Base-by-base conservation (phyloP, 495 filamentous ascomycete species). In the Xylaria venustula region DNA sequence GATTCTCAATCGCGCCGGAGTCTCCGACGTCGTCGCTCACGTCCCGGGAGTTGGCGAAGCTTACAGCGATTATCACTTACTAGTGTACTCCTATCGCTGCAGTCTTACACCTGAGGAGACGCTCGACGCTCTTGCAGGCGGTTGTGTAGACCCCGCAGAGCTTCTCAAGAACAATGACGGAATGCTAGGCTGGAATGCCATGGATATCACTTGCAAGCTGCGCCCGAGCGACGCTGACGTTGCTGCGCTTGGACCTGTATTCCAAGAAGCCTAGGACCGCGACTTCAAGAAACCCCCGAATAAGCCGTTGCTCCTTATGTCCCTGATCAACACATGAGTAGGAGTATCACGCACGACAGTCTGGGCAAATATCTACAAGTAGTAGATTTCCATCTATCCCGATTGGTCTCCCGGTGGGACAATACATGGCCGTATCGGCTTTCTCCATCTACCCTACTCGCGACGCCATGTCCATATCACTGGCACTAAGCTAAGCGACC, bases 381-480 rank as follows among this genome's bases (percentile, higher is more conserved):
- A 61, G 45, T 12, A 65, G 63, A 19, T 62, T 58, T 44, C 49
- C 58, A 17, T 48, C 34, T 2, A 36, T 61, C 30, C 55, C 54
- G 2, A 36, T 19, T 19, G 41, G 22, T 19, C 55, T 67, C 11
- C 57, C 61, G 4, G 52, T 73, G 4, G 73, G 65, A 0, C 75
- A 77, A 25, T 76, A 78, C 61, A 50, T 76, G 37, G 61, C 72
- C 9, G 58, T 74, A 0, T 71, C 64, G 22, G 51, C 58, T 19
- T 85, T 70, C 60, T 76, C 72, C 15, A 67, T 70, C 20, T 81
- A 85, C 61, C 83, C 83, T 78, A 73, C 50, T 82, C 82, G 15
- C 81, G 81, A 8, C 82, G 83, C 11, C 67, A 72, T 52, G 69
- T 85, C 17, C 83, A 85, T 64, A 81, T 85, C 61, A 82, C 73